Percentiles rank a stretch among this genome's conserved stretches.
These are phyloP conservation scores for Lichtheimia ramosa DNA, from an alignment of 371 early-diverging fungal genomes.

Conservation along the genomic window DNA sequence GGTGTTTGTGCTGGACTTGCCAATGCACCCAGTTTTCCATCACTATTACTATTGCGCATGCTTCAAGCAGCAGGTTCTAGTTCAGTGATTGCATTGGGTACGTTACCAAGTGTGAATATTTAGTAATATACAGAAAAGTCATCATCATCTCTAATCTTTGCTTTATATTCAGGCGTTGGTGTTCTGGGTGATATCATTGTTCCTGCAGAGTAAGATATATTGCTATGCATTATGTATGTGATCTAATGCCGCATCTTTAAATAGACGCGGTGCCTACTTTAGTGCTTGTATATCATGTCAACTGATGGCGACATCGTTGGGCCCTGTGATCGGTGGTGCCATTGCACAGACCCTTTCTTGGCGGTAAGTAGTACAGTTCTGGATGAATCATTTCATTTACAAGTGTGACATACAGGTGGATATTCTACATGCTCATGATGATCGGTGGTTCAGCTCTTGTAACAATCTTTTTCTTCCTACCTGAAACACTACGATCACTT, in stretches of 20 bases:
- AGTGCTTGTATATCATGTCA: constrained; percentile 51
- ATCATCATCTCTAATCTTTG: background rate
- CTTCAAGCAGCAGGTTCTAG: constrained; percentile 62
- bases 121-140: too few species aligned
- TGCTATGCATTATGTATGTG: background rate
- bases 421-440: constrained; percentile 57
- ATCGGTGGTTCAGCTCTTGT: constrained; percentile 47
- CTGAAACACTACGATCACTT: constrained; percentile 60
- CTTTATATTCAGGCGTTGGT: constrained; percentile 21
- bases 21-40: constrained; percentile 40
- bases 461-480: constrained; percentile 51
- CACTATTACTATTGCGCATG: constrained; percentile 57
- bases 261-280: constrained; percentile 50
- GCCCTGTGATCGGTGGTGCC: constrained; percentile 46
- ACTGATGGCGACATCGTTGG: constrained; percentile 39
- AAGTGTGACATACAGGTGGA: too few species aligned
- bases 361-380: background rate
- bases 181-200: constrained; percentile 52
- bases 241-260: background rate
- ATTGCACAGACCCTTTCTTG: constrained; percentile 14
- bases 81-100: constrained; percentile 59
- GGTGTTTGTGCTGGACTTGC: constrained; percentile 58
- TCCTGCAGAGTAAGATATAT: constrained; percentile 41
- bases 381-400: too few species aligned
- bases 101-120: background rate